Evolutionary conservation across 148 eudicot genomes (phyloP), one percentile per base, ranked within the genome.

Genomic region (Agrostemma githago): DNA sequence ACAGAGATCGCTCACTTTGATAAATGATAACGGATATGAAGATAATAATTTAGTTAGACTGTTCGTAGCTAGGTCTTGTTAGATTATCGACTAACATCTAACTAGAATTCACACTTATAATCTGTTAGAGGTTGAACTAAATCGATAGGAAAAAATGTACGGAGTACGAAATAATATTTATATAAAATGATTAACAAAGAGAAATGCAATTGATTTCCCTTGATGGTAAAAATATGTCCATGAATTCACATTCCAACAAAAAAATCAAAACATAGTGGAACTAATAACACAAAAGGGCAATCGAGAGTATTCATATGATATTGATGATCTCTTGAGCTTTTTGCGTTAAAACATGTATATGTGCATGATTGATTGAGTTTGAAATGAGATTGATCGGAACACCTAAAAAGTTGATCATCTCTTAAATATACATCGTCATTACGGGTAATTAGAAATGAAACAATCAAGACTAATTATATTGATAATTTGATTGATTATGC

Each of bases 401-500:
- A 77, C 51, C 51, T 37, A 65, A 65, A 65, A 65, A 65, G 20
- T 51, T 17, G 48, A 76, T 69, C 73, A 69, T 76, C 73, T 76
- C 67, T 51, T 66, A 76, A 60, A 60, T 60, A 21, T 53, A 70
- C 72, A 70, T 60, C 54, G 9, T 17, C 10, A 67, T 38, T 48
- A 38, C 17, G 34, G 34, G 34, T 26, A 26, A 26, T 26, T 26
- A 51, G 56, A 51, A 48, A 67, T 34, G 37, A 44, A 62, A 44
- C 14, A n/a, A n/a, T n/a, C n/a, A 41, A 1, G 14, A 2, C 5
- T 2, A 8, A 17, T 43, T 3, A 62, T 48, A 51, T 51, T 51
- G 56, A 12, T 51, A 9, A 51, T 6, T 48, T 48, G 0, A 37
- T 6, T 0, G 6, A 57, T 71, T 75, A 66, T 41, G 75, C 42